Evolutionary conservation across 441 rosid species (phyloP), one percentile per base, ranked within the genome.

Genomic region (Viola pubescens): DNA sequence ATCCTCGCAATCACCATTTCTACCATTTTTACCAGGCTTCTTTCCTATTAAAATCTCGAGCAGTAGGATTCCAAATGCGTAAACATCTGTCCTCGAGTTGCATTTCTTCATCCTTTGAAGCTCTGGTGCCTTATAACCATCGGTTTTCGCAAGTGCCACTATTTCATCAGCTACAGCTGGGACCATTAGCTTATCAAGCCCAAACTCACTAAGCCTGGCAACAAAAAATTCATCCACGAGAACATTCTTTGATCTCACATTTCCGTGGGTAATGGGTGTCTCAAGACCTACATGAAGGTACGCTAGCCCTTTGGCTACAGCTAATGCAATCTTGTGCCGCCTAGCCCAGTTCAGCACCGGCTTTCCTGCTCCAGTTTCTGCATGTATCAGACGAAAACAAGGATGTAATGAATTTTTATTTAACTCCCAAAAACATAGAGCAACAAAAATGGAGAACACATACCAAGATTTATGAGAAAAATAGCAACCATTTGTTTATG

Each of bases 71-170:
- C 98, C 98, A 51, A 84, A 92, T 4, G 98, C 97, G 4, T 81
- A 92, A 6, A 92, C 98, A 42, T 92, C 98, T 11, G 96, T 92
- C 58, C 98, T 83, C n/a, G 92, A 82, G 60, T 80, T 89, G 74
- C 96, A 84, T 55, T 89, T 92, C 89, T 92, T 92, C 97, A 87
- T 89, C 84, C 71, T 86, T 62, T 92, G 96, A 55, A 92, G 96
- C 64, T 92, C 97, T 0, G 97, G 96, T 19, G 98, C 98, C 67
- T 89, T 92, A 76, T 89, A 89, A 9, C 98, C 98, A 0, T 92
- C 97, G 0, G 76, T 62, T 76, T 92, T 92, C 4, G 97, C 92
- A 6, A 84, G 85, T 43, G 92, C 83, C 42, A 92, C 87, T n/a
- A 92, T 89, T 75, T 92, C 98, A 55, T 92, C 94, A 0, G 98